Percentiles rank a stretch among this genome's conserved stretches.
Evolutionary conservation across 2,329 filamentous ascomycete species (phyloP).

Genomic region (Neofusicoccum umdonicola): DNA sequence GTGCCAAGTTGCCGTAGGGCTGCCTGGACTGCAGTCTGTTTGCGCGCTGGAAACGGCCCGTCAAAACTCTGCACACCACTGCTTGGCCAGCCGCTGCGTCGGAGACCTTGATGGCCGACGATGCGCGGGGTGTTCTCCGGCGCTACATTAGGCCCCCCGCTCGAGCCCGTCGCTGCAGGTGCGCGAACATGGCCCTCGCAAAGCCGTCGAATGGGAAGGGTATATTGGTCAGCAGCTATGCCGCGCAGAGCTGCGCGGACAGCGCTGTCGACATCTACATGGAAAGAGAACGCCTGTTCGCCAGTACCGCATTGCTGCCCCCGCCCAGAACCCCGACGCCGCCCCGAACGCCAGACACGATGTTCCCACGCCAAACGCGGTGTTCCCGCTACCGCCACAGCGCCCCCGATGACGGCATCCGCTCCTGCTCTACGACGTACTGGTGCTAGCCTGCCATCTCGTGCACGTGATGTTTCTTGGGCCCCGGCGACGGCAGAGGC

Average conservation of each 20-base stretch:
- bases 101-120: not conserved
- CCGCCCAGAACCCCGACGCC: no score
- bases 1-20: not conserved
- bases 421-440: not conserved
- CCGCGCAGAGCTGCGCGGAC: not conserved
- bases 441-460: conserved; percentile 11
- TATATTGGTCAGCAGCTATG: not conserved
- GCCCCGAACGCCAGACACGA: not conserved
- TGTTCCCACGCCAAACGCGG: not conserved
- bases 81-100: no score
- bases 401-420: not conserved
- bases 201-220: not conserved
- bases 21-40: not conserved
- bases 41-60: not conserved
- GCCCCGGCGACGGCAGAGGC: not conserved
- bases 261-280: not conserved
- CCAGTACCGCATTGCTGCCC: no score
- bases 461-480: conserved; percentile 10
- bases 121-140: not conserved
- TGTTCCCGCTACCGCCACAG: not conserved
- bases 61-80: not conserved
- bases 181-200: no score
- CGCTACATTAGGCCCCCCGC: not conserved
- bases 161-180: not conserved
- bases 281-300: no score